These are phyloP conservation scores for Globisporangium cederbergense DNA, from an alignment of 352 stramenopile genomes.

Conservation along the genomic window DNA sequence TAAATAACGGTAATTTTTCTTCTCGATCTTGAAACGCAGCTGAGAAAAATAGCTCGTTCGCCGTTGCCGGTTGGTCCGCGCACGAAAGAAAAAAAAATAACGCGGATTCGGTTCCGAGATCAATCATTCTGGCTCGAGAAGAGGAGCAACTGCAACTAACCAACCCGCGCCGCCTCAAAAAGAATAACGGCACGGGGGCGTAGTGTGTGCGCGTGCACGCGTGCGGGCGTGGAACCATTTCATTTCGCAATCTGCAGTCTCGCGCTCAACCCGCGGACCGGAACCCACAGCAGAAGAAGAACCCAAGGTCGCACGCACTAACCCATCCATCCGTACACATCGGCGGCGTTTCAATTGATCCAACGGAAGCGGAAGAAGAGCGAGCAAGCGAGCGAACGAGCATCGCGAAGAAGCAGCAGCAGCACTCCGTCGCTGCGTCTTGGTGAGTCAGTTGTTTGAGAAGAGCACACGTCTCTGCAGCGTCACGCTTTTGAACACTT, in stretches of 20 bases:
- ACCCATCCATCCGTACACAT: background rate
- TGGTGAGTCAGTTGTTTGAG: background rate
- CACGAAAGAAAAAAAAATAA: background rate
- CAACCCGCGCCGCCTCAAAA: conserved; percentile 24
- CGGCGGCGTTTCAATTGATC: conserved; percentile 5
- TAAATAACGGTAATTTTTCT: conserved; percentile 7
- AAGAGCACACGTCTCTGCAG: background rate
- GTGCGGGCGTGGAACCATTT: conserved; percentile 19
- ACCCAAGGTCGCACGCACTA: background rate
- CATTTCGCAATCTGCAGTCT: conserved; percentile 51
- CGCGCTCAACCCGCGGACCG: conserved; percentile 30
- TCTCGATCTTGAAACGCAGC: conserved; percentile 15
- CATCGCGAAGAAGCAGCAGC: conserved; percentile 1
- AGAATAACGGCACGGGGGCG: conserved; percentile 29
- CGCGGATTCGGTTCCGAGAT: background rate
- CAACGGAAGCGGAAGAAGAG: conserved; percentile 11
- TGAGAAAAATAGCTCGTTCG: conserved; percentile 9
- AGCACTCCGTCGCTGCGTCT: background rate
- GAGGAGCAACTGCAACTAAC: conserved; percentile 17
- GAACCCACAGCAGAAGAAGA: conserved; percentile 2
- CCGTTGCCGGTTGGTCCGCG: background rate
- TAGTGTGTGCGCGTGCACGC: conserved; percentile 6
- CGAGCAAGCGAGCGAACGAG: conserved; percentile 4
- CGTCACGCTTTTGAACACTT: background rate
- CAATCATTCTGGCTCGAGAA: conserved; percentile 11